Evolutionary conservation across 176 grass and related monocot genomes (phyloP).

Genomic region (Canna indica): DNA sequence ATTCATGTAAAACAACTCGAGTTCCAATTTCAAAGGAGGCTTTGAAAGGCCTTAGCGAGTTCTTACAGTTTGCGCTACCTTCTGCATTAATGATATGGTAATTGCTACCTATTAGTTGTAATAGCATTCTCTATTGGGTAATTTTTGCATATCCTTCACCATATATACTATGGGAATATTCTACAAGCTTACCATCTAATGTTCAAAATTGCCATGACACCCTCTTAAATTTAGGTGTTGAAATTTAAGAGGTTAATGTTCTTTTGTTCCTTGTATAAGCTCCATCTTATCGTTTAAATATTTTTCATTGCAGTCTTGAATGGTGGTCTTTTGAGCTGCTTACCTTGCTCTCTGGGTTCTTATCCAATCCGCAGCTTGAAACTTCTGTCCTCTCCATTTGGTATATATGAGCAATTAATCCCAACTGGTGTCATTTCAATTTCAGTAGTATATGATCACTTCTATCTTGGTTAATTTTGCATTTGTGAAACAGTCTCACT

Average conservation of each 20-base stretch:
- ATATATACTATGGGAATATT: too few relatives aligned
- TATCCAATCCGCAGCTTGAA: slow-evolving; percentile 57
- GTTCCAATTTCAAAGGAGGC: slow-evolving; percentile 47
- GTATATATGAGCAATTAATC: too few relatives aligned
- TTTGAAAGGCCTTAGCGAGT: slow-evolving; percentile 29
- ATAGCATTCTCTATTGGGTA: too few relatives aligned
- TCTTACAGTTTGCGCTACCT: slow-evolving; percentile 55
- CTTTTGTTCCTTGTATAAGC: too few relatives aligned
- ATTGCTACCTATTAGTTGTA: too few relatives aligned
- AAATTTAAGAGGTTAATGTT: too few relatives aligned
- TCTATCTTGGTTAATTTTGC: slow-evolving; percentile 17
- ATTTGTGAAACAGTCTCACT: slow-evolving; percentile 36
- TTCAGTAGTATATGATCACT: too few relatives aligned
- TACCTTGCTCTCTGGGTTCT: slow-evolving; percentile 48
- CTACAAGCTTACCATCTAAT: too few relatives aligned
- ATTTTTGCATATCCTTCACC: too few relatives aligned
- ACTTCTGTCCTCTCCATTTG: slow-evolving; percentile 63
- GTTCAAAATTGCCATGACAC: too few relatives aligned
- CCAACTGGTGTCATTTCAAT: not conserved
- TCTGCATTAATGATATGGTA: slow-evolving; percentile 94
- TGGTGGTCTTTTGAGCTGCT: slow-evolving; percentile 68
- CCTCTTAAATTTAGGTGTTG: too few relatives aligned
- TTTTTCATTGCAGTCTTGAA: slow-evolving; percentile 36
- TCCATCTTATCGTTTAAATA: not conserved
- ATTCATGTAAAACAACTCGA: slow-evolving; percentile 42